These are phyloP conservation scores for Coniochaeta ligniaria DNA, from an alignment of 2,329 filamentous ascomycete genomes.

Conservation along the genomic window DNA sequence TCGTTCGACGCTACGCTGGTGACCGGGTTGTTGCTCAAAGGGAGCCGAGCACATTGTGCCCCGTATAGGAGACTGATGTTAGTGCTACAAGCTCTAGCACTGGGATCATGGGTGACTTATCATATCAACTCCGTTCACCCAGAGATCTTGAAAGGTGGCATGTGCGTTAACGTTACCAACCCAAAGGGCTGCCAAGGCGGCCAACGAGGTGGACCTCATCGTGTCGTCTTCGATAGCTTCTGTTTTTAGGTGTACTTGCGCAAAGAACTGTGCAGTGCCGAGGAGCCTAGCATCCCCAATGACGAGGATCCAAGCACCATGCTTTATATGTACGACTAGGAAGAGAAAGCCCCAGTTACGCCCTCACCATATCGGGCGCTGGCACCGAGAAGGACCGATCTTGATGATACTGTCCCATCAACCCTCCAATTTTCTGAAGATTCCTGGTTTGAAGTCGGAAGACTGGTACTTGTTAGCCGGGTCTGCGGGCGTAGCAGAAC, in stretches of 20 bases:
- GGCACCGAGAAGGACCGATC: neutral
- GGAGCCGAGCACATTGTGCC: neutral
- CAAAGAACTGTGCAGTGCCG: too few species aligned
- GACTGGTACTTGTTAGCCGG: neutral
- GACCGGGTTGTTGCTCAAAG: neutral
- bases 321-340: neutral
- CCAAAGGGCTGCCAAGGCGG: slow-evolving; percentile 23
- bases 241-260: neutral
- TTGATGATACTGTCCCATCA: neutral
- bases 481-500: neutral
- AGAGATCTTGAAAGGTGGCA: slow-evolving; percentile 45
- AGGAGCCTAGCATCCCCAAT: too few species aligned
- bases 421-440: neutral
- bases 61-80: neutral
- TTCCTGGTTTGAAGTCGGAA: neutral
- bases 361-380: neutral
- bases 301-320: too few species aligned
- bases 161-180: slow-evolving; percentile 33
- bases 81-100: neutral
- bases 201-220: slow-evolving; percentile 27
- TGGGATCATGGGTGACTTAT: neutral
- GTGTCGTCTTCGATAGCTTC: neutral
- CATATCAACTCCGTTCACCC: slow-evolving; percentile 33
- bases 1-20: neutral
- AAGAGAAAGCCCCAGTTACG: neutral